These are phyloP conservation scores for Plantago rigida DNA, from an alignment of 305 asterid species.

Conservation along the genomic window DNA sequence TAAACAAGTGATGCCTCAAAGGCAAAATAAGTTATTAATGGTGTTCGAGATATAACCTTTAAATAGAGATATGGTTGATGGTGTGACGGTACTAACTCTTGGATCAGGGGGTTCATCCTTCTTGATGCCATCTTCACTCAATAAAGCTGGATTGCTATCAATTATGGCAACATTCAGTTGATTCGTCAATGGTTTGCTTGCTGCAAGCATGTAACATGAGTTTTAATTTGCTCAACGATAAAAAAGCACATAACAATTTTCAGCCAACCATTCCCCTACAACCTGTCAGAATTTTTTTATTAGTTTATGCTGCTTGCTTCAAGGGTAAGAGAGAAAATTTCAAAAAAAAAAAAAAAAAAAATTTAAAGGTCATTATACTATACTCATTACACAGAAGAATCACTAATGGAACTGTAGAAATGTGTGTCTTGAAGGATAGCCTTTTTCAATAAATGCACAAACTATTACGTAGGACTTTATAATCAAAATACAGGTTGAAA, in stretches of 20 bases:
- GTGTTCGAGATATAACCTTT: conserved; percentile 43
- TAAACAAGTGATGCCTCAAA: neutral
- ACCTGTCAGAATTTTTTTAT: too few relatives aligned
- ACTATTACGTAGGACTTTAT: too few relatives aligned
- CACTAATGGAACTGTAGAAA: too few relatives aligned
- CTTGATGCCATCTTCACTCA: conserved; percentile 39
- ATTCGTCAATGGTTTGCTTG: conserved; percentile 68
- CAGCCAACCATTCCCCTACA: neutral
- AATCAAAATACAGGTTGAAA: too few relatives aligned
- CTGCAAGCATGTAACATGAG: conserved; percentile 43
- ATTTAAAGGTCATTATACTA: too few relatives aligned
- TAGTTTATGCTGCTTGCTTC: too few relatives aligned
- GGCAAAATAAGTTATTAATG: neutral
- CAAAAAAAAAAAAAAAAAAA: too few relatives aligned
- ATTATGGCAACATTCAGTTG: conserved; percentile 71
- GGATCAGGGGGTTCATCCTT: conserved; percentile 86
- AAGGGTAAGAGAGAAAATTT: too few relatives aligned
- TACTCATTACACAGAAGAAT: too few relatives aligned
- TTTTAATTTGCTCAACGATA: conserved; percentile 12
- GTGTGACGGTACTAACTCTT: conserved; percentile 96
- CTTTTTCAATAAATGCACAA: too few relatives aligned
- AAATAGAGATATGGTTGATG: conserved; percentile 67
- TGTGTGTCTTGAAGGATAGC: too few relatives aligned
- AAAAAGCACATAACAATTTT: conserved; percentile 10
- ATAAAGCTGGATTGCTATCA: conserved; percentile 83